Evolutionary conservation across 2,329 filamentous ascomycete genomes (phyloP).

Genomic region (Cladorrhinum sp.): DNA sequence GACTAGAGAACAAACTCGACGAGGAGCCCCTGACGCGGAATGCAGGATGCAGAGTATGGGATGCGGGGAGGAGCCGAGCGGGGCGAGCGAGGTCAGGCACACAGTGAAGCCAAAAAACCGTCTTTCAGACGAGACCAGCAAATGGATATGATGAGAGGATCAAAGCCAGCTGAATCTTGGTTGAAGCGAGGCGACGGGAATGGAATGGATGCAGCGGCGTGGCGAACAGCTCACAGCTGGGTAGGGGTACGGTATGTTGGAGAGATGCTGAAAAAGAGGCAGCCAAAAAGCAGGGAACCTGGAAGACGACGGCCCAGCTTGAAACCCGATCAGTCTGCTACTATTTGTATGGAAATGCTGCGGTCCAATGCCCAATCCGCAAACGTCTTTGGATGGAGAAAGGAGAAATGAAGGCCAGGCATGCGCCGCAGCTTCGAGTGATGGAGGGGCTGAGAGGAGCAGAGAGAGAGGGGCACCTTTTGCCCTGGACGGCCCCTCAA

Average conservation of each 20-base stretch:
- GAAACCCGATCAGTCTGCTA: constrained; percentile 5
- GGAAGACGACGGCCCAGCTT: not conserved
- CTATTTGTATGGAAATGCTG: constrained; percentile 1
- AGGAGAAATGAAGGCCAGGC: constrained; percentile 8
- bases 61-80: not conserved
- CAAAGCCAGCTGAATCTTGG: not conserved
- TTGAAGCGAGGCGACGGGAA: not conserved
- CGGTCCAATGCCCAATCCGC: not conserved
- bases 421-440: not conserved
- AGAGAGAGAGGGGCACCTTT: not conserved
- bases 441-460: constrained; percentile 11
- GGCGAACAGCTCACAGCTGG: not conserved
- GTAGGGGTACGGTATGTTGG: not conserved
- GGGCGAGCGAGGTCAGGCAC: constrained; percentile 5
- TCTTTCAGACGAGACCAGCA: not conserved
- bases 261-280: not conserved
- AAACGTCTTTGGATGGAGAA: constrained; percentile 11
- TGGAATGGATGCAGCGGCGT: not conserved
- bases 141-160: not conserved
- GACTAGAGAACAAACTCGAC: not conserved
- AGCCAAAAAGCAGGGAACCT: not conserved
- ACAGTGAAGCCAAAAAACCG: not conserved
- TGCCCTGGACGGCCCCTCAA: not conserved
- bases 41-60: constrained; percentile 2
- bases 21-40: not conserved